A percentile compares a stretch with the other conserved stretches of the same genome.
phyloP scores from a whole-genome alignment of 768 basidiomycete genomes.

The Crassisporium funariophilum region DNA sequence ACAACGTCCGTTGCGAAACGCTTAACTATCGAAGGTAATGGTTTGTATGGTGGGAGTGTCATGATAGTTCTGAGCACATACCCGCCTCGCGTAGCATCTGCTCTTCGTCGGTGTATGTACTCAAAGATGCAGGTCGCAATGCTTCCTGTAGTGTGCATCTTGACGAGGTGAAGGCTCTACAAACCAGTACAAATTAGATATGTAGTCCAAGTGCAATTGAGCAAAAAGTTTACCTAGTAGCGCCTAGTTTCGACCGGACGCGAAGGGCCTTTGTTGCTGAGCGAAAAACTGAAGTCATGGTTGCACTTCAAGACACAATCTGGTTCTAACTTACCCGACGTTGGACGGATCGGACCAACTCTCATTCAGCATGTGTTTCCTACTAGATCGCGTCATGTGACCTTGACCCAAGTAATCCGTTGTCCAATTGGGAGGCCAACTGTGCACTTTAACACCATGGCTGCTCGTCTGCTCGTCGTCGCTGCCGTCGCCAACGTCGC shows the following conservation, averaged over 20 bases:
- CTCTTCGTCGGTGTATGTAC: slow-evolving; percentile 92
- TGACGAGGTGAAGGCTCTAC: slow-evolving; percentile 42
- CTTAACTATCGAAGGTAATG: slow-evolving; percentile 53
- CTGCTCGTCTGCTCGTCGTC: slow-evolving; percentile 42
- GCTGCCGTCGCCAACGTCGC: slow-evolving; percentile 48
- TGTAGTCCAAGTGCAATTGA: neutral
- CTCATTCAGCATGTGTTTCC: slow-evolving; percentile 26
- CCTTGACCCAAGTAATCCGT: too few relatives aligned
- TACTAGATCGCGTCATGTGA: slow-evolving; percentile 5
- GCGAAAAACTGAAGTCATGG: slow-evolving; percentile 28
- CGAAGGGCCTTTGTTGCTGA: slow-evolving; percentile 22
- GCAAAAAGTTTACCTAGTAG: slow-evolving; percentile 13
- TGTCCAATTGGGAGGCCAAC: too few relatives aligned
- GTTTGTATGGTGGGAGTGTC: neutral
- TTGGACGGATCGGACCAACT: too few relatives aligned
- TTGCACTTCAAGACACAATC: too few relatives aligned
- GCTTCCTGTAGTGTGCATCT: slow-evolving; percentile 30
- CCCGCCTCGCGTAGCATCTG: slow-evolving; percentile 90
- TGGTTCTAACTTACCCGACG: too few relatives aligned
- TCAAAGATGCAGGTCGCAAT: slow-evolving; percentile 56
- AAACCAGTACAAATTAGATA: neutral
- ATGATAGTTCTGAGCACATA: slow-evolving; percentile 33
- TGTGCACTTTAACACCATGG: slow-evolving; percentile 51
- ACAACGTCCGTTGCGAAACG: slow-evolving; percentile 91
- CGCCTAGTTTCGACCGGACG: slow-evolving; percentile 9